Conservation (phyloP, 345 rosid genomes). For the Lumnitzera racemosa region DNA sequence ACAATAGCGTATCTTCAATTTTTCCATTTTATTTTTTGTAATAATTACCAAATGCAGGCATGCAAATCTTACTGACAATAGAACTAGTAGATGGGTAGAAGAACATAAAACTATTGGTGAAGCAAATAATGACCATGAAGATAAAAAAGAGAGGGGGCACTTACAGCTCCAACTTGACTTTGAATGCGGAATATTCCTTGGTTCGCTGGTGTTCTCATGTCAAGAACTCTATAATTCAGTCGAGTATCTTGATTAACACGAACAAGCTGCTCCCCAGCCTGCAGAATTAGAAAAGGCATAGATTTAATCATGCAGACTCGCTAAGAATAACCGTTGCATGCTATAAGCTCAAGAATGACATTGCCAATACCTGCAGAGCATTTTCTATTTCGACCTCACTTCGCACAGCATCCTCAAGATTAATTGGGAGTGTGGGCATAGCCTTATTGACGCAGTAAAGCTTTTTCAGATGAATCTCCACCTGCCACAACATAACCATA, state of each 20-base stretch:
- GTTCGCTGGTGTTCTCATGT: slow-evolving; percentile 72
- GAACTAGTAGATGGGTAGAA: too few relatives aligned
- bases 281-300: slow-evolving; percentile 11
- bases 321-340: background rate
- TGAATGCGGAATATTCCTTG: slow-evolving; percentile 74
- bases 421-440: slow-evolving; percentile 49
- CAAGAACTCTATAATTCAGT: slow-evolving; percentile 62
- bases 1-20: too few relatives aligned
- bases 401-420: slow-evolving; percentile 71
- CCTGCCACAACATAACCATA: slow-evolving; percentile 13
- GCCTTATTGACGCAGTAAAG: slow-evolving; percentile 59
- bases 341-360: background rate
- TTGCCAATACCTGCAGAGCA: slow-evolving; percentile 39
- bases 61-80: too few relatives aligned
- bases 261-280: slow-evolving; percentile 53
- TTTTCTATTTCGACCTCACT: slow-evolving; percentile 72
- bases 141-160: background rate
- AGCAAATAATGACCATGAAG: background rate
- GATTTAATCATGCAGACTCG: background rate
- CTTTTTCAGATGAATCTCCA: slow-evolving; percentile 60
- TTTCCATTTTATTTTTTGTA: too few relatives aligned
- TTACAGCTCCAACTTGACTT: slow-evolving; percentile 39
- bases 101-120: background rate
- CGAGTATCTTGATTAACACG: slow-evolving; percentile 88
- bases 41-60: too few relatives aligned